Percentiles rank a stretch among this genome's conserved stretches.
Conservation (phyloP, 805 yeast genomes). For the Candida takata region DNA sequence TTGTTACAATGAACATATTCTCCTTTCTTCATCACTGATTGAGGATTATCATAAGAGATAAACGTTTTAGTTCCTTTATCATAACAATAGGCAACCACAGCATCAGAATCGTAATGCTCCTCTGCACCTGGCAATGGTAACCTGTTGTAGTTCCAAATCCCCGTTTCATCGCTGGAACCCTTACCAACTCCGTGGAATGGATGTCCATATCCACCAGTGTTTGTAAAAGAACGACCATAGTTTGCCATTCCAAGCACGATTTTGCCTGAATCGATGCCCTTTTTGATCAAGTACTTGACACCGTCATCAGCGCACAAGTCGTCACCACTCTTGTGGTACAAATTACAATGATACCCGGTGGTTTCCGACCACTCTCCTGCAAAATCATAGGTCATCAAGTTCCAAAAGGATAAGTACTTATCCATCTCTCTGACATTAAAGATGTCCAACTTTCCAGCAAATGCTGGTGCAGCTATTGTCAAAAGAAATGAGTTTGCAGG, state of each 20-base stretch:
- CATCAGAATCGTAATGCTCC: slow-evolving; percentile 45
- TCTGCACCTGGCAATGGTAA: slow-evolving; percentile 39
- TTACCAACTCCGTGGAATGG: slow-evolving; percentile 38
- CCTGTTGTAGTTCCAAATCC: slow-evolving; percentile 47
- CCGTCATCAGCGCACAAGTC: slow-evolving; percentile 43
- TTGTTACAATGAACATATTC: slow-evolving; percentile 38
- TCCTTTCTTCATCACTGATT: slow-evolving; percentile 51
- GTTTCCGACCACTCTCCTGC: slow-evolving; percentile 66
- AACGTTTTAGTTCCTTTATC: slow-evolving; percentile 32
- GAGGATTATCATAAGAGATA: slow-evolving; percentile 60
- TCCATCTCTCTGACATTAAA: slow-evolving; percentile 52
- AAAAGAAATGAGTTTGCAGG: slow-evolving; percentile 34
- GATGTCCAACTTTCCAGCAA: slow-evolving; percentile 34
- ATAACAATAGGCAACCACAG: slow-evolving; percentile 50
- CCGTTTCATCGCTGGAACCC: slow-evolving; percentile 38
- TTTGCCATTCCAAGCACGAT: slow-evolving; percentile 80
- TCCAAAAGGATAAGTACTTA: slow-evolving; percentile 58
- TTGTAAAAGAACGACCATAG: slow-evolving; percentile 59
- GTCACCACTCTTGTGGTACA: slow-evolving; percentile 32
- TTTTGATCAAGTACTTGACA: slow-evolving; percentile 34
- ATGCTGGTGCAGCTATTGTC: slow-evolving; percentile 75
- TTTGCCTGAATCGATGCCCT: slow-evolving; percentile 42
- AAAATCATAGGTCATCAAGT: slow-evolving; percentile 89
- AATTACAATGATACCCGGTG: slow-evolving; percentile 66
- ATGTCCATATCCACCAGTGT: slow-evolving; percentile 35